These are phyloP conservation scores for Rhynchosporium agropyri DNA, from an alignment of 2,329 filamentous ascomycete species.

Conservation along the genomic window DNA sequence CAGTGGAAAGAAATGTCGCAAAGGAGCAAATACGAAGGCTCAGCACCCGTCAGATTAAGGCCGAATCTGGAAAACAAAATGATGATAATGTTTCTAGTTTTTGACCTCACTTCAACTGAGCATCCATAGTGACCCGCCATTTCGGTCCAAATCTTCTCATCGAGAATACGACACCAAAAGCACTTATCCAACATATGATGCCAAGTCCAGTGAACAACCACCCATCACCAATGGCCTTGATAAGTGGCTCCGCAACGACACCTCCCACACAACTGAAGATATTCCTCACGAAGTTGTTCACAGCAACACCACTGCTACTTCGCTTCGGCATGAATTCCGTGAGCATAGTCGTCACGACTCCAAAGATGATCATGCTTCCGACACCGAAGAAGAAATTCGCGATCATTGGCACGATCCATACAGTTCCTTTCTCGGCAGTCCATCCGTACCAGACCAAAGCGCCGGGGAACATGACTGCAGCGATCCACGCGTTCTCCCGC, in stretches of 20 bases:
- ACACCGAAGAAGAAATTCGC: conserved; percentile 76
- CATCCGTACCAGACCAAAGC: conserved; percentile 79
- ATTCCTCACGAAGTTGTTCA: conserved; percentile 82
- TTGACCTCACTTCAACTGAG: conserved; percentile 28
- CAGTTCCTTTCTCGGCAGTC: conserved; percentile 64
- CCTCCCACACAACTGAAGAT: conserved; percentile 74
- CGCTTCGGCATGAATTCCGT: conserved; percentile 79
- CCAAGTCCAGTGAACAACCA: conserved; percentile 72
- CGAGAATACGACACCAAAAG: conserved; percentile 59
- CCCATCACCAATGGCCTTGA: conserved; percentile 71
- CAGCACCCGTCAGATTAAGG: background rate
- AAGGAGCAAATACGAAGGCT: background rate
- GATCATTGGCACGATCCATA: conserved; percentile 64
- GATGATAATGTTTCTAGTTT: background rate
- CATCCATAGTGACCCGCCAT: conserved; percentile 68
- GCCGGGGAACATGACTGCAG: conserved; percentile 68
- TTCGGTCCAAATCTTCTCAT: conserved; percentile 61
- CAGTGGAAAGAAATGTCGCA: too few species aligned
- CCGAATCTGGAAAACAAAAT: background rate
- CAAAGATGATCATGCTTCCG: conserved; percentile 68
- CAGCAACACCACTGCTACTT: conserved; percentile 72
- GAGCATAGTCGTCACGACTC: conserved; percentile 69
- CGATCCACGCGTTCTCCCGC: conserved; percentile 79
- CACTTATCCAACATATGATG: conserved; percentile 58
- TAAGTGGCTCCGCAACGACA: conserved; percentile 70